phyloP scores from a whole-genome alignment of 2,329 filamentous ascomycete species.

The Mycogone perniciosa region DNA sequence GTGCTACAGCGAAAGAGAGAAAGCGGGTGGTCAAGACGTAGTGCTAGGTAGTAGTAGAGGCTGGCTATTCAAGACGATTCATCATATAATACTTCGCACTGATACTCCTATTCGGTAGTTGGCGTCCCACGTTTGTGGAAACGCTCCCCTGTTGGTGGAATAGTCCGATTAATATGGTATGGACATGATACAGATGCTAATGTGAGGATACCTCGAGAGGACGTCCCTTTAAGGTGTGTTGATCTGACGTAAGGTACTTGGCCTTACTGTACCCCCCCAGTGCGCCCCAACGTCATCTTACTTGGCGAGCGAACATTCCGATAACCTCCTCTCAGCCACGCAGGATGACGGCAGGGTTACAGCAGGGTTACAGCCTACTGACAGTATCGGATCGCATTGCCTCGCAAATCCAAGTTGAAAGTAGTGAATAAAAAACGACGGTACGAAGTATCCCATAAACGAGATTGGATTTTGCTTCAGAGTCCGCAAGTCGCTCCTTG shows the following conservation, averaged over 20 bases:
- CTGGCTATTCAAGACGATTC: no score
- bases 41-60: background rate
- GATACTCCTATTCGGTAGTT: no score
- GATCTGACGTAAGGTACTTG: slow-evolving; percentile 6
- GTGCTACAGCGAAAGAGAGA: background rate
- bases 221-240: background rate
- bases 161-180: background rate
- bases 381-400: no score
- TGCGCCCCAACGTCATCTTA: background rate
- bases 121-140: slow-evolving; percentile 1
- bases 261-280: background rate
- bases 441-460: no score
- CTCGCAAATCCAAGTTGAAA: no score
- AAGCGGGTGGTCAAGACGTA: background rate
- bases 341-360: no score
- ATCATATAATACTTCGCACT: no score
- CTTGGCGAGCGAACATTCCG: background rate
- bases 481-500: no score
- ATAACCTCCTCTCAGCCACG: background rate
- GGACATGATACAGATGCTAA: background rate
- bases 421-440: no score
- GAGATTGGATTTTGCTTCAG: no score
- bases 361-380: no score
- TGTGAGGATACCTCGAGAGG: background rate
- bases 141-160: slow-evolving; percentile 1